Evolutionary conservation across 192 early-diverging fungal genomes (phyloP), one percentile per base, ranked within the genome.

Genomic region (Thoreauomyces humboldtii): DNA sequence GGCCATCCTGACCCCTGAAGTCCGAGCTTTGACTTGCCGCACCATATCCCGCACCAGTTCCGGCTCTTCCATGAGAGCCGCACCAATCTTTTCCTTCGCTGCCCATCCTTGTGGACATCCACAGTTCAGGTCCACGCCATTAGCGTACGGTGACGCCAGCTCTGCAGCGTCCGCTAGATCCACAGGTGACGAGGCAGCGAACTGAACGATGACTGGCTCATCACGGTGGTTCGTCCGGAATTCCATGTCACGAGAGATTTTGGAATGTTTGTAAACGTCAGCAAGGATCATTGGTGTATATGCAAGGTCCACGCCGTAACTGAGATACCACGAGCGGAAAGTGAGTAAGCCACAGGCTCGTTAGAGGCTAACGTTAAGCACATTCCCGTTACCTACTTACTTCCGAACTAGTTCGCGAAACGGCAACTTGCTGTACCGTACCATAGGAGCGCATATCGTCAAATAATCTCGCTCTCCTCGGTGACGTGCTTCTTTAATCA

Each of bases 61-160:
- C 9, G 96, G 96, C 35, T 89, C 71, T 32, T 89, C 86, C 82
- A 96, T 92, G 55, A 98, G 71, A 60, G 88, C 83, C 0, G 89
- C 79, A 2, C 96, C 96, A 61, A 96, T 92, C 9, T 81, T 73
- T 73, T 96, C 96, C 27, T 90, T 76, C 65, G 91, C 87, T 0
- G 96, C 96, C 94, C 94, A 96, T 72, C 85, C 87, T 74, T 98
- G 96, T 17, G 96, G 96, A 63, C 96, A 98, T 19, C 96, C 96
- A 76, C 94, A 98, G 70, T 98, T 81, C 29, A 85, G 70, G 67
- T 82, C 76, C 21, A 84, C 73, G 24, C 79, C 82, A 43, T 73
- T 76, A 34, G 50, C 47, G 24, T 82, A 95, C 5, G 87, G 88
- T 4, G 91, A 84, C 2, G 88, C 90, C 6, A 95, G 73, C 56